Conservation (phyloP, 495 filamentous ascomycete genomes). For the Gamarada debralockiae region DNA sequence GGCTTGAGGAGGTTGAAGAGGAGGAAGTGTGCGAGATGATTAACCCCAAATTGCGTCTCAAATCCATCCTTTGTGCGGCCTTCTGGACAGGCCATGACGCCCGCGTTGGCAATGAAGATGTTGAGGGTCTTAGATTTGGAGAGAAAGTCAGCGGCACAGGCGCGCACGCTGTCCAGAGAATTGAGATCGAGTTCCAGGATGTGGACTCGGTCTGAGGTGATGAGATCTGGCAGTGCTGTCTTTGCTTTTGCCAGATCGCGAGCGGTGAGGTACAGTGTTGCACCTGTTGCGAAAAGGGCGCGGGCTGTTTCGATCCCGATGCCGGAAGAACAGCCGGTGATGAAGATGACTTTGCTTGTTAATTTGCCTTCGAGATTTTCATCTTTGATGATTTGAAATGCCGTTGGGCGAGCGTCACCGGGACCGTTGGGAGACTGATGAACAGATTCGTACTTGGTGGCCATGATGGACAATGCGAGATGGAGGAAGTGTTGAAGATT, state of each 20-base stretch:
- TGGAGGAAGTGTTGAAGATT: not conserved
- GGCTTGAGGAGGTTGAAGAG: slow-evolving; percentile 61
- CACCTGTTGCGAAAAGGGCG: slow-evolving; percentile 43
- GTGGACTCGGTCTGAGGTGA: slow-evolving; percentile 14
- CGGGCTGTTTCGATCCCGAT: slow-evolving; percentile 49
- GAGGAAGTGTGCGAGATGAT: slow-evolving; percentile 66
- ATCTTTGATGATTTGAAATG: slow-evolving; percentile 49
- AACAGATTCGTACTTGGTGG: slow-evolving; percentile 34
- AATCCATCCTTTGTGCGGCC: slow-evolving; percentile 55
- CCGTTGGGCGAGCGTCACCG: slow-evolving; percentile 54
- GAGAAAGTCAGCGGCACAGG: slow-evolving; percentile 24
- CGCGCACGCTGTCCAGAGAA: slow-evolving; percentile 28
- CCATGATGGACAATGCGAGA: not conserved
- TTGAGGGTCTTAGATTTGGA: slow-evolving; percentile 32
- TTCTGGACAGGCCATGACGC: slow-evolving; percentile 48
- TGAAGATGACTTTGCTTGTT: slow-evolving; percentile 42
- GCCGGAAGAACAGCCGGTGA: slow-evolving; percentile 50
- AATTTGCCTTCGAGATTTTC: slow-evolving; percentile 38
- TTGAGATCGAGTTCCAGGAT: slow-evolving; percentile 34
- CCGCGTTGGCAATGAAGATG: slow-evolving; percentile 57
- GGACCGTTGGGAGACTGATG: slow-evolving; percentile 38
- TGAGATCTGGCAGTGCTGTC: slow-evolving; percentile 26
- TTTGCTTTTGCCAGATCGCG: slow-evolving; percentile 36
- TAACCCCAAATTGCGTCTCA: slow-evolving; percentile 69
- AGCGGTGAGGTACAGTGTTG: slow-evolving; percentile 39